A percentile compares a stretch with the other conserved stretches of the same genome.
Evolutionary conservation across 257 asterid genomes (phyloP).

Genomic region (Hygrophila difformis): DNA sequence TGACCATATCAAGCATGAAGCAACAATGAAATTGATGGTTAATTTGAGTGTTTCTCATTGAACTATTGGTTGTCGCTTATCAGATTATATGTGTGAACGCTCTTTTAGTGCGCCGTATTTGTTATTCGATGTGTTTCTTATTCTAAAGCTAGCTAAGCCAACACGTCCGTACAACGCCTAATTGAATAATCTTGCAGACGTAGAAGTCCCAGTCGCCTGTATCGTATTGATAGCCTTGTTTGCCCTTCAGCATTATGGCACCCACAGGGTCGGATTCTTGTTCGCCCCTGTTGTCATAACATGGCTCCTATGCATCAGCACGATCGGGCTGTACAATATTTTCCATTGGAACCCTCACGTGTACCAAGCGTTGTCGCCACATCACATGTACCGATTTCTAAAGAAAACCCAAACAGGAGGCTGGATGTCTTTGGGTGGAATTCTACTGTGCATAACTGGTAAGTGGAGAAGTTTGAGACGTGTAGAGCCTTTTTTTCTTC

Average conservation of each 20-base stretch:
- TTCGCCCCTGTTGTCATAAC: conserved; percentile 79
- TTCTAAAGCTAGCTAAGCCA: too few species aligned
- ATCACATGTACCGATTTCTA: conserved; percentile 65
- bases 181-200: conserved; percentile 50
- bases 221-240: conserved; percentile 71
- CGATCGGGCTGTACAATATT: conserved; percentile 69
- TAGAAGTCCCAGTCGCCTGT: conserved; percentile 78
- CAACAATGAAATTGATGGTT: too few species aligned
- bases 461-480: conserved; percentile 3
- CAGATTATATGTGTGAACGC: too few species aligned
- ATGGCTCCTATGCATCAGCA: conserved; percentile 86
- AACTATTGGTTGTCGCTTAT: too few species aligned
- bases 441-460: conserved; percentile 80
- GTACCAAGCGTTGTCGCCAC: conserved; percentile 71
- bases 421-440: conserved; percentile 88
- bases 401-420: conserved; percentile 66
- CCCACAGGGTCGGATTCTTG: conserved; percentile 87
- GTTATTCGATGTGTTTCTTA: background rate
- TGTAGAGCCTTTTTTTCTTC: background rate
- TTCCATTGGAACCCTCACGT: conserved; percentile 69
- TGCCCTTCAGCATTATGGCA: conserved; percentile 91
- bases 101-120: too few species aligned
- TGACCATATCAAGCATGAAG: too few species aligned
- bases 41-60: too few species aligned
- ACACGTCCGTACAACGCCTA: background rate